Percentiles rank a stretch among this genome's conserved stretches.
Conservation (phyloP, 202 grass and related monocot genomes). For the Tripidium arundinaceum region DNA sequence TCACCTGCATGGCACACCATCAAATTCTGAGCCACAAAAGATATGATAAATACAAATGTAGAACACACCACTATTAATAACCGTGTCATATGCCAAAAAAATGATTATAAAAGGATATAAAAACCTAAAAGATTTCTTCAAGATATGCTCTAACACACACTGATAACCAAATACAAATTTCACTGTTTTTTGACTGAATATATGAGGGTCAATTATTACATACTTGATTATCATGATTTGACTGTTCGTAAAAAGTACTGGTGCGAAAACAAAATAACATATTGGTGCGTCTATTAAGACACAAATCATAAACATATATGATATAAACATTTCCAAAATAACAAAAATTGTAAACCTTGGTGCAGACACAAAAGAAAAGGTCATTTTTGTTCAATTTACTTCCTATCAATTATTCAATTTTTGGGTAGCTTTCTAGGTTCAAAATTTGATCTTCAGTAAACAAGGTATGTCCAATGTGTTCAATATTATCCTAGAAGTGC, state of each 20-base stretch:
- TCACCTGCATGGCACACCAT: slow-evolving; percentile 52
- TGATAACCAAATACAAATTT: slow-evolving; percentile 8
- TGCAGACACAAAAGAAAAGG: background rate
- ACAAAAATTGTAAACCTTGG: background rate
- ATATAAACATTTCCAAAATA: background rate
- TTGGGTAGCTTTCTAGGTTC: background rate
- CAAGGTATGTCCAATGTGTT: background rate
- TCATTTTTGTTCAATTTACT: background rate
- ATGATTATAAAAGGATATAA: background rate
- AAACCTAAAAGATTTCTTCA: background rate
- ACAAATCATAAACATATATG: background rate
- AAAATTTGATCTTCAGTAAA: background rate
- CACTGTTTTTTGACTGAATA: slow-evolving; percentile 22
- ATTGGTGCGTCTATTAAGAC: background rate
- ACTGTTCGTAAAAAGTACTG: background rate
- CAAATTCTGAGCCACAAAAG: slow-evolving; percentile 8
- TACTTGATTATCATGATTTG: background rate
- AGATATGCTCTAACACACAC: background rate
- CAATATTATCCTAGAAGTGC: background rate
- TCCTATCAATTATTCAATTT: background rate
- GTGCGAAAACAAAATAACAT: background rate
- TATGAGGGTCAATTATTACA: background rate
- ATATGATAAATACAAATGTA: slow-evolving; percentile 14
- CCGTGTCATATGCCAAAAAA: background rate
- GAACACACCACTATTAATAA: background rate